Conservation (phyloP, 495 filamentous ascomycete genomes). For the Extremus antarcticus region DNA sequence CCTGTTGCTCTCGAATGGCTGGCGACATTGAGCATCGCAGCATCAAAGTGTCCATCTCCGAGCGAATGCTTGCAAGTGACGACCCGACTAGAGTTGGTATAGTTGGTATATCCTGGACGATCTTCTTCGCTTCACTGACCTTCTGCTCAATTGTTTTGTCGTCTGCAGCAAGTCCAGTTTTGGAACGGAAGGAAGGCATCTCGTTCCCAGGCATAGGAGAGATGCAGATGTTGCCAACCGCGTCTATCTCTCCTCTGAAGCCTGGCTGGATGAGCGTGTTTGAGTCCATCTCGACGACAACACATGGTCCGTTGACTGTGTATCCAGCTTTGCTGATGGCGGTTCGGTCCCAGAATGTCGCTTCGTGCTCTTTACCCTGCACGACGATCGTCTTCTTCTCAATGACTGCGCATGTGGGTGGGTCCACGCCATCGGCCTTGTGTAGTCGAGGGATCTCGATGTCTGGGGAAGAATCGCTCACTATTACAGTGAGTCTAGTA, state of each 20-base stretch:
- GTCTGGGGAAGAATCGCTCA: conserved; percentile 32
- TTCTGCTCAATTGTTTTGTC: conserved; percentile 22
- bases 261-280: conserved; percentile 42
- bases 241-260: conserved; percentile 34
- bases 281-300: conserved; percentile 42
- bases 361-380: conserved; percentile 31
- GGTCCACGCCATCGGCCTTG: conserved; percentile 18
- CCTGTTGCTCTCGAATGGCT: conserved; percentile 42
- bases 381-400: conserved; percentile 32
- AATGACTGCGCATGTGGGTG: conserved; percentile 23
- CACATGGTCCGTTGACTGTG: conserved; percentile 35
- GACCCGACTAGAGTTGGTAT: conserved; percentile 32
- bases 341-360: conserved; percentile 37
- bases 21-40: conserved; percentile 42
- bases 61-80: conserved; percentile 37
- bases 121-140: conserved; percentile 23
- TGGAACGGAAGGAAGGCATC: conserved; percentile 9
- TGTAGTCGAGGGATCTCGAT: conserved; percentile 33
- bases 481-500: conserved; percentile 37
- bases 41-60: conserved; percentile 44
- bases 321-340: conserved; percentile 33
- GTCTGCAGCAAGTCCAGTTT: not conserved
- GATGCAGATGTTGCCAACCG: conserved; percentile 40
- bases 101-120: conserved; percentile 27
- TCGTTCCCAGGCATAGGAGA: conserved; percentile 22